Base-by-base conservation (phyloP, 352 stramenopile genomes). In the Pythium monospermum region DNA sequence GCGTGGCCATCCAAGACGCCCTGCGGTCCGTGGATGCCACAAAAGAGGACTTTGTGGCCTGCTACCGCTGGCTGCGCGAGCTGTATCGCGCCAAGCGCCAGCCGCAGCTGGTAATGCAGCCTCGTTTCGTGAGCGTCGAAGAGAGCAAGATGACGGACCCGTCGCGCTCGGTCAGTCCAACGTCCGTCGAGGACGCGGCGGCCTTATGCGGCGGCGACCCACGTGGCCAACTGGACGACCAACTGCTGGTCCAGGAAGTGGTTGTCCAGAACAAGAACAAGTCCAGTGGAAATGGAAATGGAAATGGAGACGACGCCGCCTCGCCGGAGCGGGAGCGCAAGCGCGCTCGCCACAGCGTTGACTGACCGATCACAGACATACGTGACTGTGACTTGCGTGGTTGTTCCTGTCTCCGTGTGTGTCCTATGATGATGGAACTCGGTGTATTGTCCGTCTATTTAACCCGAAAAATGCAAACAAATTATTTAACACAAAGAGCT, bases 101-200 rank as follows among this genome's bases (percentile, higher is more conserved):
- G 26, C 66, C 57, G 26, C 42, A 66, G 35, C 31, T n/a, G n/a
- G n/a, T n/a, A n/a, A n/a, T 49, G 13, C 54, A 54, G 37, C 35
- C 54, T 15, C 64, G 61, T 26, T 76, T 73, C 45, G 51, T 73
- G 19, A 76, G 64, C 16, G 64, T 76, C 10, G 67, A 76, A 28
- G 59, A 66, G n/a, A 45, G 42, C 51, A 76, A 73, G 50, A 49
- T 44, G 7, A 48, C 46, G 22, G 57, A 71, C 44, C n/a, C 49
- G 3, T 68, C 56, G 4, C 59, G 68, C 8, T 66, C 68, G 26
- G 64, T 71, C 41, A 76, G 68, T 53, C 68, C 68, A 2, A 76
- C 68, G 21, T 64, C 53, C 15, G 64, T 73, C 11, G 68, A 76
- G 2, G 68, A 73, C 16, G 31, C 47, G 3, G 23, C 18, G 1